Evolutionary conservation across 371 early-diverging fungal species (phyloP), one percentile per base, ranked within the genome.

Genomic region (Actinomucor elegans): DNA sequence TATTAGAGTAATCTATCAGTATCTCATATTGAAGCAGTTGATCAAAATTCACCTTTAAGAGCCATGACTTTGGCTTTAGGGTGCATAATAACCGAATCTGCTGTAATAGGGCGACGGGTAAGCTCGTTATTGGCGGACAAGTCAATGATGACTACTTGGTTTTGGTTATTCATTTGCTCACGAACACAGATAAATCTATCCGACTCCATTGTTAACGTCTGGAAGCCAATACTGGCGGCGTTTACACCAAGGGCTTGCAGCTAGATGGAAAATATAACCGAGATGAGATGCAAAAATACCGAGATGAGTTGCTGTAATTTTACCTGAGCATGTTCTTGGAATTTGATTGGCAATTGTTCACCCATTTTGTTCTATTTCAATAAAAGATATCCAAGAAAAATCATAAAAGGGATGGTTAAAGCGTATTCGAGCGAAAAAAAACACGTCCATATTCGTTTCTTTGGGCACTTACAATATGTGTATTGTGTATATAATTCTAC

Each of bases 71-170:
- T 93, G 52, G 80, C 80, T 20, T 81, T 85, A 1, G 97, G 98
- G 68, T 98, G 91, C 97, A 98, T 98, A 59, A 98, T 97, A 37
- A 94, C 98, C 8, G 97, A 96, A 65, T 98, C 98, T 10, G 99
- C 99, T 29, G 96, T 88, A 60, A 97, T 98, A 49, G 95, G 95
- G 43, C 97, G 80, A 47, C 95, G 89, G 59, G 90, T 80, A 38
- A 94, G 70, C 57, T 92, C 91, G 40, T 81, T 79, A 32, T 89
- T 84, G 60, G 94, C 87, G 42, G 81, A 75, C 77, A 98, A 75
- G 75, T 98, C 99, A 40, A 98, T 82, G 57, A 98, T 94, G 49
- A 94, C 94, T 28, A 98, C 95, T 64, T 91, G 88, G 60, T 91
- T 92, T 56, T 82, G 81, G 44, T 89, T 86, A 46, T 92, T 92